phyloP scores from a whole-genome alignment of 2,329 filamentous ascomycete species.

The Phoma sp. region DNA sequence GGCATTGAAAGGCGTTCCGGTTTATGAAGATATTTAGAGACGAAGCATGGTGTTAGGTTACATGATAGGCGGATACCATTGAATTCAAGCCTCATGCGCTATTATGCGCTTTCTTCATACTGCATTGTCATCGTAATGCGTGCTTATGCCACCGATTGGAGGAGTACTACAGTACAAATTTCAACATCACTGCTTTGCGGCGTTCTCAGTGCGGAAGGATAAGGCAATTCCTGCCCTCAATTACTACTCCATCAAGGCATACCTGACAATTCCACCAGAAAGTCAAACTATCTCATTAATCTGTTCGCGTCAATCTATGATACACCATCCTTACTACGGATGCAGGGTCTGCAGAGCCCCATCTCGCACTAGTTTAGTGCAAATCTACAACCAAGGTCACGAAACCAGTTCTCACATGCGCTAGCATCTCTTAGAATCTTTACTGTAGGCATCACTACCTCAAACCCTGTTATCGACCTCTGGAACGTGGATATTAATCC shows the following conservation, averaged over 20 bases:
- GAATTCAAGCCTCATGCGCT: conserved; percentile 6
- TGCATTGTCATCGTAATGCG: no score
- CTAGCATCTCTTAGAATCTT: neutral
- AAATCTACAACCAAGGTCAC: conserved; percentile 4
- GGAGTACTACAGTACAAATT: no score
- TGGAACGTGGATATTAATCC: neutral
- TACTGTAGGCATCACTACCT: no score
- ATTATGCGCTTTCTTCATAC: neutral
- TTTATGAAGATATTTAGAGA: neutral
- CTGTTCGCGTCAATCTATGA: neutral
- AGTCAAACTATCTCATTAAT: no score
- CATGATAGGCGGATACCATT: neutral
- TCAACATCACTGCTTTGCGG: no score
- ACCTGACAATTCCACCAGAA: no score
- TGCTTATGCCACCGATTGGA: no score
- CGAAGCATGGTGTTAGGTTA: conserved; percentile 3
- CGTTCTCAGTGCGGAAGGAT: no score
- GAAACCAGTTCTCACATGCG: neutral
- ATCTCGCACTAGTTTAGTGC: conserved; percentile 7
- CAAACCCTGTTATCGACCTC: neutral
- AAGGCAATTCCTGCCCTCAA: no score
- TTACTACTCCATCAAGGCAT: no score
- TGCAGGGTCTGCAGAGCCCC: conserved; percentile 7
- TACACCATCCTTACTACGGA: neutral
- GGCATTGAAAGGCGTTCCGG: conserved; percentile 6